Evolutionary conservation across 192 early-diverging fungal genomes (phyloP), one percentile per base, ranked within the genome.

Genomic region (Geranomyces michiganensis): DNA sequence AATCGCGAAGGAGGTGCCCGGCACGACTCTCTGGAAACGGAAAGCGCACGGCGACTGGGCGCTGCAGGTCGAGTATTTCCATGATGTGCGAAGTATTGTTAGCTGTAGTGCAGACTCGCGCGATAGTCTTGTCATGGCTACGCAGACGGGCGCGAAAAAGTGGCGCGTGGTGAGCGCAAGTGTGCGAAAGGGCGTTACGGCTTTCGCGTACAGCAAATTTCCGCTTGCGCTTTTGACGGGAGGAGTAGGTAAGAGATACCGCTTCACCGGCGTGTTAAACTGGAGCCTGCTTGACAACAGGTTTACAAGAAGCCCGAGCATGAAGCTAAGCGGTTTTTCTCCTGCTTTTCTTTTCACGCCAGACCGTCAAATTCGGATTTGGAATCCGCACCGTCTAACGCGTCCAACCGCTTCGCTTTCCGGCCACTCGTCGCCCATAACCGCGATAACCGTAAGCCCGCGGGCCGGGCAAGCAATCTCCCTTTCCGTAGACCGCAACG

Each of bases 11-110:
- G 36, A 41, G 36, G 46, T 70, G 55, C 71, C 27, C 63, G 71
- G 67, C 56, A 64, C 30, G 13, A 65, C 68, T 44, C 46, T 82
- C 36, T 71, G 59, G 56, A 82, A 79, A 30, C 70, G 83, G 12
- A 82, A 80, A 67, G 81, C 79, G 6, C 86, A 88, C 55, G 65
- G 74, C 44, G 82, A 85, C 67, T 88, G 87, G 87, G 67, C 67
- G 1, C 36, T 73, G 19, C 72, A 77, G 63, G 73, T 88, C 36
- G 46, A 75, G 56, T 88, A 85, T 67, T 73, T 78, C 56, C 70
- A 75, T 30, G 84, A 88, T 46, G 66, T 83, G 62, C 70, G 80
- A 41, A 44, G 71, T 15, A 70, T 88, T 44, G 76, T 86, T 0
- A 79, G 76, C 17, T 78, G 78, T 64, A 84, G 82, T 8, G 72